Evolutionary conservation across 208 protist species (phyloP), one percentile per base, ranked within the genome.

Genomic region (Crithidia brevicula): DNA sequence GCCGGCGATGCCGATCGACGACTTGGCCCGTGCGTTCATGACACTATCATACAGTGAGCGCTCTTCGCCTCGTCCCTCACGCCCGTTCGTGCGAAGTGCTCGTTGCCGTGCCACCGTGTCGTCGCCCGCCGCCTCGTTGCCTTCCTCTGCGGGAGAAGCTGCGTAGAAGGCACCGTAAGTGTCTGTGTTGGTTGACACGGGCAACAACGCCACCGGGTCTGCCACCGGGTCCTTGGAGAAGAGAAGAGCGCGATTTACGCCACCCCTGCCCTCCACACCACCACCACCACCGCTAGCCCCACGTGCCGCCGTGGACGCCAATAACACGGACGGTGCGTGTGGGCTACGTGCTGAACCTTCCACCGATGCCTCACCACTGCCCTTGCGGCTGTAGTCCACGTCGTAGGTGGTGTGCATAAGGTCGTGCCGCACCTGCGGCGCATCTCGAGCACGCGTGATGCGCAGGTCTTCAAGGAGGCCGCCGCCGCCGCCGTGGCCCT

Each of bases 31-130:
- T 0, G 60, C 34, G 31, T 43, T 56, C 28, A 20, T 36, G 28
- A 74, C 68, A 51, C 80, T 85, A 3, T 85, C 79, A 57, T 85
- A 81, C 56, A 85, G 33, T 56, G 62, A 69, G n/a, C 70, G 49
- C 15, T 74, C 53, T 1, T 58, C 69, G 20, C 33, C 27, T 3
- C 25, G 10, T 1, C 51, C 20, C 23, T 46, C n/a, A 4, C 1
- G 7, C 18, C 3, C 11, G 25, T 9, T 52, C 9, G 6, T 8
- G n/a, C 30, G n/a, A 23, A 8, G 7, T 1, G 6, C 33, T 15
- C 34, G 34, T 27, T 9, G 9, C 23, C 11, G 9, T n/a, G 42
- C 25, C 20, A 30, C 27, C 15, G 47, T 13, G 54, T 30, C 20
- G 47, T 15, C 27, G 47, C 30, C 53, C 31, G 23, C 58, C n/a